Base-by-base conservation (phyloP, 2,329 filamentous ascomycete genomes). In the Venturia aucupariae region DNA sequence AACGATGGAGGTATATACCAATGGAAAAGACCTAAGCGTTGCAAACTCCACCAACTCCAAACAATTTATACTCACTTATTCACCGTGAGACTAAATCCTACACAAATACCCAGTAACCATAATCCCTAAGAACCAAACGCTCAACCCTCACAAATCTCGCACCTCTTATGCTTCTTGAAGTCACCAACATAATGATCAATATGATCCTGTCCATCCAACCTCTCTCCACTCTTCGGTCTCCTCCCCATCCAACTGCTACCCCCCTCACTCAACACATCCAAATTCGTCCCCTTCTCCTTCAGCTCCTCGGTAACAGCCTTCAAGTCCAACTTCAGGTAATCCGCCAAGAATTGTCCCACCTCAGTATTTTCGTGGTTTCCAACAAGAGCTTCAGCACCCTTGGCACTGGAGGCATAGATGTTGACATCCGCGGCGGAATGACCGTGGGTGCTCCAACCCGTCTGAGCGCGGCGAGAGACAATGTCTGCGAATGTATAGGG, bases 281-380 rank as follows among this genome's bases (percentile, higher is more conserved):
- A 70, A 7, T 66, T 66, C 13, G 66, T 66, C 27, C 75, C 75
- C 77, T 86, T 86, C 67, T 86, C 77, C 69, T 80, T 83, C 55
- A 99, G 77, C 75, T 94, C 87, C 71, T 85, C 79, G 0, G 92
- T 97, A 64, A 97, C 85, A 39, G 81, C 80, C 1, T 90, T 84
- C 1, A 96, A 84, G 72, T 97, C 87, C 1, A 97, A 84, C 60
- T 84, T 84, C 0, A 99, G 82, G 71, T 94, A 99, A 10, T 86
- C 79, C 8, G 85, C 80, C 65, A 99, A 77, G 74, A 97, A 99
- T 55, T 83, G 79, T 41, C 94, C 94, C 0, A 99, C 83, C 32
- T 97, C 92, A 0, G 88, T 97, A 73, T 99, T 99, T 79, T 99
- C 94, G 64, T 95, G 87, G 74, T 97, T 97, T 8, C 93, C 93